These are phyloP conservation scores for Colletotrichum lindemuthianum DNA, from an alignment of 2,329 filamentous ascomycete genomes.

Conservation along the genomic window DNA sequence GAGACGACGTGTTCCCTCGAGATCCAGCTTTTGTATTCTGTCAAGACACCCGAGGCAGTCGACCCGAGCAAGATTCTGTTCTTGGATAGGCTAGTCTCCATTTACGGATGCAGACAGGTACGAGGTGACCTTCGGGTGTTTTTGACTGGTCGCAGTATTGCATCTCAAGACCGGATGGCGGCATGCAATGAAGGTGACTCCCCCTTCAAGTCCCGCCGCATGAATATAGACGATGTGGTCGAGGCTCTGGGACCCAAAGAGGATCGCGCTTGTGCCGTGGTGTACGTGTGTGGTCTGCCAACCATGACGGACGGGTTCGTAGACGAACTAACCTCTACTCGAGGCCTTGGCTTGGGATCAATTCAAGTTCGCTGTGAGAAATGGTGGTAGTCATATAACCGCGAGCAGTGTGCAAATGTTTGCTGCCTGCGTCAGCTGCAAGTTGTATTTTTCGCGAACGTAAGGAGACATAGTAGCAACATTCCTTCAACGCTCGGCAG, in stretches of 20 bases:
- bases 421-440: no score
- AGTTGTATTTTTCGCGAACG: no score
- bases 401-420: no score
- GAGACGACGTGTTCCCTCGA: slow-evolving; percentile 47
- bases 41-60: slow-evolving; percentile 45
- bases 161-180: background rate
- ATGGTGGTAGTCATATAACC: slow-evolving; percentile 46
- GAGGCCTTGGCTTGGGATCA: slow-evolving; percentile 40
- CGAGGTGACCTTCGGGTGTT: slow-evolving; percentile 58
- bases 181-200: slow-evolving; percentile 39
- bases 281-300: slow-evolving; percentile 76
- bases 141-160: slow-evolving; percentile 48
- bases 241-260: slow-evolving; percentile 50
- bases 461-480: no score
- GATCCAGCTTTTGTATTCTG: slow-evolving; percentile 73
- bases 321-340: slow-evolving; percentile 49
- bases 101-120: slow-evolving; percentile 52
- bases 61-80: slow-evolving; percentile 58
- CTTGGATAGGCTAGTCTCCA: slow-evolving; percentile 54
- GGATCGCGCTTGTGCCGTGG: slow-evolving; percentile 53
- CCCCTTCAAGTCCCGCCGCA: slow-evolving; percentile 50
- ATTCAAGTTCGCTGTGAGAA: slow-evolving; percentile 48
- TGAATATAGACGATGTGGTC: slow-evolving; percentile 54
- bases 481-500: no score
- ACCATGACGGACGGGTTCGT: slow-evolving; percentile 76